These are phyloP conservation scores for Boletellus sp. DNA, from an alignment of 1,284 basidiomycete genomes.

Conservation along the genomic window DNA sequence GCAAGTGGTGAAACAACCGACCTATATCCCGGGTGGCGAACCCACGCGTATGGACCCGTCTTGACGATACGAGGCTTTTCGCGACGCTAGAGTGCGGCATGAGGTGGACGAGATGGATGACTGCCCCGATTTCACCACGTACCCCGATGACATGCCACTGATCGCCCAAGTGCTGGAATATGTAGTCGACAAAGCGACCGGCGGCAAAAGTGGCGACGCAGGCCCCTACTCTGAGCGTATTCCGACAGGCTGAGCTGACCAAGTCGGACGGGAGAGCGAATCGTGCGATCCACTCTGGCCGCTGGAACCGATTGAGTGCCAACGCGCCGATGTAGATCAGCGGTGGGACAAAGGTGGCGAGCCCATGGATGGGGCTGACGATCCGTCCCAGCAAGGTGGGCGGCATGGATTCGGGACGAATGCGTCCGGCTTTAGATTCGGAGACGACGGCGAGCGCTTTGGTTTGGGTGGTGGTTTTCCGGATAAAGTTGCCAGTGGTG, in stretches of 20 bases:
- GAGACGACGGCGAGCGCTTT: neutral
- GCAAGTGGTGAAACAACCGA: neutral
- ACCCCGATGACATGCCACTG: conserved; percentile 30
- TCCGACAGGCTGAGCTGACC: neutral
- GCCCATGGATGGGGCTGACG: conserved; percentile 24
- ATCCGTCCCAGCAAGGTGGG: conserved; percentile 18
- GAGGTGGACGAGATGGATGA: neutral
- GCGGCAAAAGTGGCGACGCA: conserved; percentile 11
- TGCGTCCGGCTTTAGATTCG: conserved; percentile 19
- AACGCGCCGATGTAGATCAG: conserved; percentile 21
- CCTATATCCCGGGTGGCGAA: conserved; percentile 33
- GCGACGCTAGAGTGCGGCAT: conserved; percentile 22
- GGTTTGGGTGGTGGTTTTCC: neutral
- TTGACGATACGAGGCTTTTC: conserved; percentile 31
- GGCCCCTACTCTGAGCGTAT: conserved; percentile 12
- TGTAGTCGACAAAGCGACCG: neutral
- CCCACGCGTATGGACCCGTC: conserved; percentile 31
- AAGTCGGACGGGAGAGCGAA: conserved; percentile 13
- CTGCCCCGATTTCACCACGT: neutral
- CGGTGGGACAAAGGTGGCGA: conserved; percentile 16
- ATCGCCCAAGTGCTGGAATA: conserved; percentile 18
- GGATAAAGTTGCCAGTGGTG: conserved; percentile 10
- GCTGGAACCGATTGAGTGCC: conserved; percentile 21
- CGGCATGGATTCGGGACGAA: conserved; percentile 20
- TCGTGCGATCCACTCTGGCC: conserved; percentile 28